Conservation (phyloP, 768 basidiomycete species). For the Pleurotus salmoneostramineus region DNA sequence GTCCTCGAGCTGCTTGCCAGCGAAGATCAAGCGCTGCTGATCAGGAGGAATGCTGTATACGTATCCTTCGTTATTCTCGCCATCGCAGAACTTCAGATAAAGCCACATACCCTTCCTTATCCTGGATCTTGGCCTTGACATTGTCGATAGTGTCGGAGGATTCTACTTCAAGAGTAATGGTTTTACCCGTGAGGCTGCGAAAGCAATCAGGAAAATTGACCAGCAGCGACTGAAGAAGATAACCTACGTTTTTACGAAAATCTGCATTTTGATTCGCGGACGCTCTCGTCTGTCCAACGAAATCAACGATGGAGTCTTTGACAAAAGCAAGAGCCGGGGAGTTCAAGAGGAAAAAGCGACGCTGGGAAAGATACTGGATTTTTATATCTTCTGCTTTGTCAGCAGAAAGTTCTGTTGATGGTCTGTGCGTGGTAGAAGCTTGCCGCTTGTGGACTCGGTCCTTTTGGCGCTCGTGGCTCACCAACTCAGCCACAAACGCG, state of each 20-base stretch:
- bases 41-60: constrained; percentile 75
- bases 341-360: constrained; percentile 18
- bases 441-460: constrained; percentile 5
- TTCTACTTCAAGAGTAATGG: constrained; percentile 97
- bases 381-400: constrained; percentile 29
- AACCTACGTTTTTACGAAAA: constrained; percentile 94
- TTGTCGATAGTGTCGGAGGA: constrained; percentile 97
- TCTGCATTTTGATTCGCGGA: constrained; percentile 77
- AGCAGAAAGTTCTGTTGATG: constrained; percentile 32
- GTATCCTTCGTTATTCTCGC: constrained; percentile 6
- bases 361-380: constrained; percentile 12
- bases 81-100: not conserved
- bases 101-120: constrained; percentile 83
- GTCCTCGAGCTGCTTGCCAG: constrained; percentile 99
- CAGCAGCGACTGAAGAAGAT: not conserved
- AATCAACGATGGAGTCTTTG: constrained; percentile 88
- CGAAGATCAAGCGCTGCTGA: constrained; percentile 98
- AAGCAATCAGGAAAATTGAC: constrained; percentile 8
- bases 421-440: constrained; percentile 28
- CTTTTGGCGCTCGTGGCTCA: not conserved
- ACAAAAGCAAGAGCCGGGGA: constrained; percentile 67
- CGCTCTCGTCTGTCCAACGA: constrained; percentile 89
- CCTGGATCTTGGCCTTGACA: constrained; percentile 96
- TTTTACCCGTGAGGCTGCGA: constrained; percentile 93
- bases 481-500: constrained; percentile 3